Evolutionary conservation across 306 rosid species (phyloP), one percentile per base, ranked within the genome.

Genomic region (Cucurbita argyrosperma): DNA sequence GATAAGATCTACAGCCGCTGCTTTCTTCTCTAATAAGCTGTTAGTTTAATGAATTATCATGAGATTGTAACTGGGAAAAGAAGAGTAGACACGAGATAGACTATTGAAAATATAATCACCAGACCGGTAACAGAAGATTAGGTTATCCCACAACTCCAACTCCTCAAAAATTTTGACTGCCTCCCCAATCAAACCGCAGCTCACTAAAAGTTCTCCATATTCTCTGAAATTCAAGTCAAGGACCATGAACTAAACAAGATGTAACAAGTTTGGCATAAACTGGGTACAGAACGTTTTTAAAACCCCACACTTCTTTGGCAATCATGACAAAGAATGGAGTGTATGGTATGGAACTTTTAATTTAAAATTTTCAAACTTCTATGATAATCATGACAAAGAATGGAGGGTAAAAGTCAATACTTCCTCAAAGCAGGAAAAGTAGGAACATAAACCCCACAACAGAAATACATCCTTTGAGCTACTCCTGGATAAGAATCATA

Each of bases 111-210:
- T 49, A 78, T 5, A 74, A 71, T 52, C 74, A 75, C 66, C 86
- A 74, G 85, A 94, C 98, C 90, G 78, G 76, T 90, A 94, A 80
- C 98, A 94, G 61, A 79, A 77, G 74, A 94, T 94, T 54, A 94
- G 89, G 77, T 85, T 94, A 84, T 94, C 98, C 98, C 98, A 94
- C 81, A 94, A 83, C 84, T 94, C 98, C 80, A 94, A 84, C 80
- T 94, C 95, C 86, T 94, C 96, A 79, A 87, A 94, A 76, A 81
- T 87, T 82, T 86, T 87, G 55, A 88, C 72, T 66, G 98, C 98
- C 79, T 94, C 98, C 52, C 98, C 97, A 77, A 94, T 83, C 83
- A 94, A 85, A 79, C 97, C 96, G 74, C 94, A 94, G 72, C 97
- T 79, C 74, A 90, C 92, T 68, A 91, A 78, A 75, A 94, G 91